Conservation (phyloP, 139 green algal genomes). For the Chlorella sorokiniana region DNA sequence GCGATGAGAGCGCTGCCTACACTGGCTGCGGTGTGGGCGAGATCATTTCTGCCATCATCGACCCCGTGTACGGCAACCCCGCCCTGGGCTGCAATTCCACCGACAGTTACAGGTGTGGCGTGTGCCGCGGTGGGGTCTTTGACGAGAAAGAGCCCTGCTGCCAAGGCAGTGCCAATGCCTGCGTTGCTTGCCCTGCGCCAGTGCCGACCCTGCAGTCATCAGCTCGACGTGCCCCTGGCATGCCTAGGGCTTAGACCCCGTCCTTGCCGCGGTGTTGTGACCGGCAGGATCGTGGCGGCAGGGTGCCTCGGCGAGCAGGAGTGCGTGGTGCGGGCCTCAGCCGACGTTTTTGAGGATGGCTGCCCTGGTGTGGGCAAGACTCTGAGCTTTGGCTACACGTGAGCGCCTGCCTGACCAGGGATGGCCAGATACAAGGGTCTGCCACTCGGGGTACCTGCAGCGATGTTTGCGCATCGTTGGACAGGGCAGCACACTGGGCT, state of each 20-base stretch:
- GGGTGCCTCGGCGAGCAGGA: conserved; percentile 1
- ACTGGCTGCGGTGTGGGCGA: background rate
- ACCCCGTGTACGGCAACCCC: background rate
- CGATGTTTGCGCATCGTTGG: too few species aligned
- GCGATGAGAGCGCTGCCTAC: background rate
- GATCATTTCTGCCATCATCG: background rate
- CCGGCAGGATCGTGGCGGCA: conserved; percentile 19
- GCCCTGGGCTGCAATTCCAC: background rate
- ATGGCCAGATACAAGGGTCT: background rate
- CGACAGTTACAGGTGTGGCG: conserved; percentile 8
- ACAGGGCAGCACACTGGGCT: too few species aligned
- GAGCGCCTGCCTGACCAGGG: background rate
- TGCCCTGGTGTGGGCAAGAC: background rate
- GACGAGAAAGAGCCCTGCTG: too few species aligned
- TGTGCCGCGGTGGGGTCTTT: too few species aligned
- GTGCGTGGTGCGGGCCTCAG: conserved; percentile 5
- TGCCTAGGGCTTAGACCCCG: too few species aligned
- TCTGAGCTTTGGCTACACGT: conserved; percentile 18
- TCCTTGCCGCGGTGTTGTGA: background rate
- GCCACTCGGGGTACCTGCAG: too few species aligned
- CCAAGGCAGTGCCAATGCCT: too few species aligned
- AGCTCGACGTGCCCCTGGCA: too few species aligned
- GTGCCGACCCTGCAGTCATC: too few species aligned
- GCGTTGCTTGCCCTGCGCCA: too few species aligned
- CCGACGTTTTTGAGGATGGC: background rate